phyloP scores from a whole-genome alignment of 805 yeast species.

The Dipodascopsis uninucleata region DNA sequence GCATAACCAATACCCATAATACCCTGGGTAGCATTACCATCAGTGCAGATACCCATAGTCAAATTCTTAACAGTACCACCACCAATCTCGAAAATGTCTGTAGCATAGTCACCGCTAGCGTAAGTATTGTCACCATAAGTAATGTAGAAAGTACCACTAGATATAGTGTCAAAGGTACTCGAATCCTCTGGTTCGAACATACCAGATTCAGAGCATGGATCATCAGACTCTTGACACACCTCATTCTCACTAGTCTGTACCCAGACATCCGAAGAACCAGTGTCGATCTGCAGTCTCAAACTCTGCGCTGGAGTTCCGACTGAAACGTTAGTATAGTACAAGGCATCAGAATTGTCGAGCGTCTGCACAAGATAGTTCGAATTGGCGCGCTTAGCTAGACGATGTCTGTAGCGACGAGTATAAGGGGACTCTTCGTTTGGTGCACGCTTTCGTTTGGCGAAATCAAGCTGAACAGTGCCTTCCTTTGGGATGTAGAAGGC shows the following conservation, averaged over 20 bases:
- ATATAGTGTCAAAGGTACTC: conserved; percentile 28
- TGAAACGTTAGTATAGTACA: conserved; percentile 35
- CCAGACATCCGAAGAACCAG: conserved; percentile 78
- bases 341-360: conserved; percentile 24
- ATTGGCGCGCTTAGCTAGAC: conserved; percentile 4
- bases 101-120: conserved; percentile 58
- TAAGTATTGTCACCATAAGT: conserved; percentile 47
- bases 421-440: conserved; percentile 3
- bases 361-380: conserved; percentile 13
- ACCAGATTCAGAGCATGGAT: conserved; percentile 32
- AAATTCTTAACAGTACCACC: conserved; percentile 47
- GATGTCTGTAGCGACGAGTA: conserved; percentile 13
- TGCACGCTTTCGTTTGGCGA: conserved; percentile 13
- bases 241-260: conserved; percentile 36
- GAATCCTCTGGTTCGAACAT: conserved; percentile 35
- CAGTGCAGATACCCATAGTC: conserved; percentile 71
- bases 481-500: conserved; percentile 2
- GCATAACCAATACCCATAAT: conserved; percentile 42
- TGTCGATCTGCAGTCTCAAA: conserved; percentile 58
- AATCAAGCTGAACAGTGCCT: conserved; percentile 18
- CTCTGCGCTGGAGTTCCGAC: conserved; percentile 58
- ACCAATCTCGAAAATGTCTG: conserved; percentile 56
- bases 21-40: conserved; percentile 60
- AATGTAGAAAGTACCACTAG: conserved; percentile 35
- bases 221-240: conserved; percentile 30